Percentiles rank a stretch among this genome's conserved stretches.
Conservation (phyloP, 371 early-diverging fungal species). For the Mortierella polycephala region DNA sequence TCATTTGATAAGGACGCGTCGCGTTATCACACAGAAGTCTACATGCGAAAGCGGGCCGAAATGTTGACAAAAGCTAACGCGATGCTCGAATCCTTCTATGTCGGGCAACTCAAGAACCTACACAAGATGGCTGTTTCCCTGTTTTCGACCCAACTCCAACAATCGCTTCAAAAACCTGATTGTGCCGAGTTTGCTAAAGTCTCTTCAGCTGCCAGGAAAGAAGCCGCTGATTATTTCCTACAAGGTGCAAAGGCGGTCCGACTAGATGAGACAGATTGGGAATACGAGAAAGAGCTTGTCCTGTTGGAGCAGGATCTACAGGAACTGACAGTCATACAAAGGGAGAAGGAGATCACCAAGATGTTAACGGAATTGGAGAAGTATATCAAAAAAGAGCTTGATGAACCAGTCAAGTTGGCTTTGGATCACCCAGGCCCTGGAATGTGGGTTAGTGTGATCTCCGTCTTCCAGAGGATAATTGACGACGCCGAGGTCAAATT, state of each 20-base stretch:
- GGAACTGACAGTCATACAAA: constrained; percentile 71
- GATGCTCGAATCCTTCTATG: constrained; percentile 79
- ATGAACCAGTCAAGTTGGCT: constrained; percentile 76
- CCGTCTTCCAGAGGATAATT: constrained; percentile 64
- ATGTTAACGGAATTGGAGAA: constrained; percentile 77
- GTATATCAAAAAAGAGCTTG: constrained; percentile 66
- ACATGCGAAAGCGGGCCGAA: constrained; percentile 85
- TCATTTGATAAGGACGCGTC: constrained; percentile 91
- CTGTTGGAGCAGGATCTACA: constrained; percentile 75
- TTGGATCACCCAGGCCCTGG: constrained; percentile 72
- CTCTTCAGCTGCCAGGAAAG: constrained; percentile 21
- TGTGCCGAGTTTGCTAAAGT: constrained; percentile 30
- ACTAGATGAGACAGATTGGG: constrained; percentile 83
- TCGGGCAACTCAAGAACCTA: constrained; percentile 89
- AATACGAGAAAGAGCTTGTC: constrained; percentile 70
- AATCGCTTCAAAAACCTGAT: constrained; percentile 27
- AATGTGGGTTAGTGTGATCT: constrained; percentile 82
- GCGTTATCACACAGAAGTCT: constrained; percentile 92
- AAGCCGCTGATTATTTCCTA: constrained; percentile 37
- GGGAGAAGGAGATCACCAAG: constrained; percentile 83
- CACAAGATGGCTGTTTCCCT: constrained; percentile 72
- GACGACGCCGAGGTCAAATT: constrained; percentile 60
- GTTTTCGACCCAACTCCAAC: constrained; percentile 70
- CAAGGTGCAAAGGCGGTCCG: constrained; percentile 60
- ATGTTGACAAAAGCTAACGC: constrained; percentile 81